Evolutionary conservation across 768 basidiomycete genomes (phyloP).

Genomic region (Trametes punicea): DNA sequence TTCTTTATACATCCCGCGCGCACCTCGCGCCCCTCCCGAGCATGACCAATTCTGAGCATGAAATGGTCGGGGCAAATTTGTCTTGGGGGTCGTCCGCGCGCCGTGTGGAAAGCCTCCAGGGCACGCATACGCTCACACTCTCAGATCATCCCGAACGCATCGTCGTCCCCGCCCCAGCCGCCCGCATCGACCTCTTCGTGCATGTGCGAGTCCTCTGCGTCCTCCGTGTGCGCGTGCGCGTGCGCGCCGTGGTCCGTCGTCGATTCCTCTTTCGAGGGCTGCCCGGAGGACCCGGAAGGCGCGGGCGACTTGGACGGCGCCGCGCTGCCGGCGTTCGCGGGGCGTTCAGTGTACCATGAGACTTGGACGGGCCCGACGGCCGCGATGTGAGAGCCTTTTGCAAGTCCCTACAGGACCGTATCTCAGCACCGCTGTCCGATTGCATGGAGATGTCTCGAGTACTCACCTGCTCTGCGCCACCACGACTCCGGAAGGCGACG

Average conservation of each 20-base stretch:
- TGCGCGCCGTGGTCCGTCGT: conserved; percentile 25
- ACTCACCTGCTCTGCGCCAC: conserved; percentile 73
- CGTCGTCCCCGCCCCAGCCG: conserved; percentile 73
- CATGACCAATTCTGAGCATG: background rate
- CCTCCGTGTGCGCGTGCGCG: conserved; percentile 23
- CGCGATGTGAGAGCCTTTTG: conserved; percentile 68
- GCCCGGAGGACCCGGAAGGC: conserved; percentile 7
- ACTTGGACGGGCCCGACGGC: conserved; percentile 62
- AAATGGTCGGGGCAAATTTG: background rate
- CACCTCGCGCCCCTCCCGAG: background rate
- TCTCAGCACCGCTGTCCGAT: conserved; percentile 1
- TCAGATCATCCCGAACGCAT: conserved; percentile 70
- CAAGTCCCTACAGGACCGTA: conserved; percentile 49
- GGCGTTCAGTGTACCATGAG: conserved; percentile 54
- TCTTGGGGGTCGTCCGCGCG: background rate
- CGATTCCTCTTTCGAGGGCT: conserved; percentile 23
- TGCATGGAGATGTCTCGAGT: background rate
- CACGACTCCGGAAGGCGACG: conserved; percentile 68
- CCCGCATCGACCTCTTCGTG: conserved; percentile 59
- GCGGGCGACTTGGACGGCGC: conserved; percentile 10
- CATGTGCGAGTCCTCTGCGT: conserved; percentile 32
- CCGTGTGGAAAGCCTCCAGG: background rate
- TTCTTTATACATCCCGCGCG: background rate
- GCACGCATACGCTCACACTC: background rate
- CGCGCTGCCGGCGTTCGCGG: conserved; percentile 1